A percentile compares a stretch with the other conserved stretches of the same genome.
These are phyloP conservation scores for Lactarius vividus DNA, from an alignment of 768 basidiomycete species.

Conservation along the genomic window DNA sequence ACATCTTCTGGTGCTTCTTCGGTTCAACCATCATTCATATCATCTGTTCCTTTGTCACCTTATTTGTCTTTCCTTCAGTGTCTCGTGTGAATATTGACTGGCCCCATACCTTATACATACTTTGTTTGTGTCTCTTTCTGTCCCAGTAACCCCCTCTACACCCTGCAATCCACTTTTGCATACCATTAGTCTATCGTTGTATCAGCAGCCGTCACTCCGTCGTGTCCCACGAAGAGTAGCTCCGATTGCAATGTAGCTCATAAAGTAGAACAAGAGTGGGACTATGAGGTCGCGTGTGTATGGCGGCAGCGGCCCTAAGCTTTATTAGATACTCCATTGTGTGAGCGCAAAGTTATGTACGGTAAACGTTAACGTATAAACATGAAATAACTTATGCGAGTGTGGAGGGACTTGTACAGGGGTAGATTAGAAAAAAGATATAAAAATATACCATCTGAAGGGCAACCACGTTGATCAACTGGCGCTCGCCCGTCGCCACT, in stretches of 20 bases:
- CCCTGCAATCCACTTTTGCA: slow-evolving; percentile 21
- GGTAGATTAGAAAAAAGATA: neutral
- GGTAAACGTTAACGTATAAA: slow-evolving; percentile 24
- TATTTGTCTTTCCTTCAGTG: slow-evolving; percentile 13
- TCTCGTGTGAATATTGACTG: slow-evolving; percentile 9
- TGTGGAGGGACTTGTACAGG: neutral
- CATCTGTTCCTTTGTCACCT: slow-evolving; percentile 10
- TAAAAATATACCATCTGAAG: neutral
- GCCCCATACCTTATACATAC: slow-evolving; percentile 20
- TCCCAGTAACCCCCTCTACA: slow-evolving; percentile 11
- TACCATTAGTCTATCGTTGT: slow-evolving; percentile 26
- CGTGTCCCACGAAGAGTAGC: slow-evolving; percentile 15
- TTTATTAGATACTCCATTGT: slow-evolving; percentile 12
- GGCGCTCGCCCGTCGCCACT: slow-evolving; percentile 3
- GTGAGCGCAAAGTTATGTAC: slow-evolving; percentile 15
- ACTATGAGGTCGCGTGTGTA: neutral
- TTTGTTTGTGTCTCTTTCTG: slow-evolving; percentile 14
- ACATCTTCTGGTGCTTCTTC: slow-evolving; percentile 31
- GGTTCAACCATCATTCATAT: slow-evolving; percentile 33
- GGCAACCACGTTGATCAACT: neutral
- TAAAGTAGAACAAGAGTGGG: slow-evolving; percentile 16
- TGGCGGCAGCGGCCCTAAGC: neutral
- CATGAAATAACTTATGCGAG: slow-evolving; percentile 29
- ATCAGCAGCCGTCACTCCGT: slow-evolving; percentile 15
- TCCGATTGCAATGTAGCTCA: slow-evolving; percentile 25